A percentile compares a stretch with the other conserved stretches of the same genome.
Conservation (phyloP, 106 monocot genomes). For the Xerophyta viscosa region DNA sequence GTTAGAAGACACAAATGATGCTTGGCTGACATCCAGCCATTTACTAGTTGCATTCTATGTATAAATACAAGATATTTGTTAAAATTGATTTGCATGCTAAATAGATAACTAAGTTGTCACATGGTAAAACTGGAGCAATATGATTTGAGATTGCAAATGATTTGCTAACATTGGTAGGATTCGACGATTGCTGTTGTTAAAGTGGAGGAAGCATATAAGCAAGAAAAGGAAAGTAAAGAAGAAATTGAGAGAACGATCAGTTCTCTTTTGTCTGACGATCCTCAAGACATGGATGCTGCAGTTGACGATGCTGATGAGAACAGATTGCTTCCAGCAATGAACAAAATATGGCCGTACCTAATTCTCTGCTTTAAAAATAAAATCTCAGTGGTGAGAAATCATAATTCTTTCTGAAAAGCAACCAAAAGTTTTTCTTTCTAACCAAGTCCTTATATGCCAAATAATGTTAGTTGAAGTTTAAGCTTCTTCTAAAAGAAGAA, state of each 20-base stretch:
- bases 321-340: constrained; percentile 88
- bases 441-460: too few relatives aligned
- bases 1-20: too few relatives aligned
- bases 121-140: too few relatives aligned
- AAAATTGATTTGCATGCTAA: too few relatives aligned
- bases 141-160: too few relatives aligned
- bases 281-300: constrained; percentile 35
- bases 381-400: constrained; percentile 56
- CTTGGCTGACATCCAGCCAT: too few relatives aligned
- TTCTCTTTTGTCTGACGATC: constrained; percentile 30
- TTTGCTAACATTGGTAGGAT: constrained; percentile 30
- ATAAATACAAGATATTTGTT: too few relatives aligned
- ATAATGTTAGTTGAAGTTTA: too few relatives aligned
- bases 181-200: constrained; percentile 50
- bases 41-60: too few relatives aligned
- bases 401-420: not conserved
- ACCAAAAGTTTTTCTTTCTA: not conserved
- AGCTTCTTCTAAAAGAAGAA: too few relatives aligned
- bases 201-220: constrained; percentile 78
- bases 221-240: constrained; percentile 57
- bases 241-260: constrained; percentile 50
- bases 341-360: constrained; percentile 88
- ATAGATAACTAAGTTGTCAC: too few relatives aligned
- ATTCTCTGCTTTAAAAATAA: constrained; percentile 80
- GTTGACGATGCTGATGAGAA: constrained; percentile 68